Evolutionary conservation across 2,329 filamentous ascomycete species (phyloP), one percentile per base, ranked within the genome.

Genomic region (Penicillium sp.): DNA sequence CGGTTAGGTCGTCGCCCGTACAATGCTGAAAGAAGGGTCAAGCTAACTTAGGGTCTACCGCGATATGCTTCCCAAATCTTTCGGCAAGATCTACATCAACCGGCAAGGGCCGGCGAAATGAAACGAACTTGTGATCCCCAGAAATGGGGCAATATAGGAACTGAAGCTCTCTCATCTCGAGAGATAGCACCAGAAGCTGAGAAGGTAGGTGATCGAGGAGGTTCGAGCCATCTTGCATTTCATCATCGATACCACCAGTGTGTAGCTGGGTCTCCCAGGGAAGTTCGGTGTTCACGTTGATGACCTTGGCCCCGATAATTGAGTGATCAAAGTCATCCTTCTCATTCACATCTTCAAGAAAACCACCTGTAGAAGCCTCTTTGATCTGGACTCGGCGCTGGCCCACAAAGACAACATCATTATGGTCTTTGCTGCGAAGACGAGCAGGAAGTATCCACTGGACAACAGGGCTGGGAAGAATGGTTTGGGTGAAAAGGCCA

Each of bases 351-450:
- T 92, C 87, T 65, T 88, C 85, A 26, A 97, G 83, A 69, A 90
- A 88, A 1, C 88, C 88, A 48, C 82, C 81, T 5, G 82, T 81
- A 2, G 78, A 68, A 25, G 95, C 84, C 73, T 96, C 90, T 68
- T 88, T 90, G 65, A 98, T 87, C 67, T 94, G 89, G 48, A 99
- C 84, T 68, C 87, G 91, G 64, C 90, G 85, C 66, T 96, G 90
- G 57, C 93, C 91, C 59, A 99, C 84, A 69, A 97, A 92, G 40
- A 93, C 89, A 65, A 97, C 86, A 78, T 98, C 93, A 68, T 95
- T 93, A 62, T 87, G 82, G 46, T 83, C 77, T 55, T 83, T 81
- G 58, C 88, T 88, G 60, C 93, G 85, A 61, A 98, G 81, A 61
- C 89, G 86, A n/a, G 89, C 91, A 13, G 93, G 91, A 14, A 97